Evolutionary conservation across 2,329 filamentous ascomycete genomes (phyloP).

Genomic region (Neonectria ditissima): DNA sequence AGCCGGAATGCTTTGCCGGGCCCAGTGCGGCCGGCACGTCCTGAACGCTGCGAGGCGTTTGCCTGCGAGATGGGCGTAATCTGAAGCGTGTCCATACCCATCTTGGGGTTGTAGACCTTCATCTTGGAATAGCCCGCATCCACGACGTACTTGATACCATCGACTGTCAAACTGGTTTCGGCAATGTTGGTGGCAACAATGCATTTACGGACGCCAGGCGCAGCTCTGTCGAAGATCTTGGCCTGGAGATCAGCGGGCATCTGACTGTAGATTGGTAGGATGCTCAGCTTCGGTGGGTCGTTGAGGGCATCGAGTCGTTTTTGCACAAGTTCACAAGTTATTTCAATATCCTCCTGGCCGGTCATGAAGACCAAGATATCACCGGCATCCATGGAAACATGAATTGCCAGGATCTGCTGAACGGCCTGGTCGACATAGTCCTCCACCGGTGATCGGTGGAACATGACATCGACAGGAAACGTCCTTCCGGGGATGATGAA

Average conservation of each 20-base stretch:
- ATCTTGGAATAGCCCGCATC: conserved; percentile 96
- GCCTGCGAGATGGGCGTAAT: conserved; percentile 98
- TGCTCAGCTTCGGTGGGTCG: conserved; percentile 93
- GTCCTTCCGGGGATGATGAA: conserved; percentile 96
- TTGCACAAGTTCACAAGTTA: conserved; percentile 91
- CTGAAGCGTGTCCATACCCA: conserved; percentile 99
- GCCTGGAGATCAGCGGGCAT: conserved; percentile 98
- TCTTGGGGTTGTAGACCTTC: conserved; percentile 98
- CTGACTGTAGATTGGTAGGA: conserved; percentile 98
- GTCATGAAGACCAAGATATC: conserved; percentile 99
- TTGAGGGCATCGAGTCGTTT: conserved; percentile 90
- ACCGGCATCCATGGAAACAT: conserved; percentile 91
- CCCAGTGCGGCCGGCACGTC: conserved; percentile 92
- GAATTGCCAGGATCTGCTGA: conserved; percentile 94
- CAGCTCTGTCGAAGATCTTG: conserved; percentile 94
- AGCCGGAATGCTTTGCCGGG: conserved; percentile 95
- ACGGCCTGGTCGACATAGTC: conserved; percentile 98
- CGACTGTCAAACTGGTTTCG: conserved; percentile 96
- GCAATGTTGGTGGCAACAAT: conserved; percentile 99
- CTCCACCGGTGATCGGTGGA: conserved; percentile 92
- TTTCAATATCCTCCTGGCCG: conserved; percentile 97
- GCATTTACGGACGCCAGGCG: conserved; percentile 92
- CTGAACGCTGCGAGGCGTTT: conserved; percentile 92
- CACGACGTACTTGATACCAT: conserved; percentile 99
- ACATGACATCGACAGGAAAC: conserved; percentile 97